A percentile compares a stretch with the other conserved stretches of the same genome.
phyloP scores from a whole-genome alignment of 371 early-diverging fungal species.

The Mortierella sp. region DNA sequence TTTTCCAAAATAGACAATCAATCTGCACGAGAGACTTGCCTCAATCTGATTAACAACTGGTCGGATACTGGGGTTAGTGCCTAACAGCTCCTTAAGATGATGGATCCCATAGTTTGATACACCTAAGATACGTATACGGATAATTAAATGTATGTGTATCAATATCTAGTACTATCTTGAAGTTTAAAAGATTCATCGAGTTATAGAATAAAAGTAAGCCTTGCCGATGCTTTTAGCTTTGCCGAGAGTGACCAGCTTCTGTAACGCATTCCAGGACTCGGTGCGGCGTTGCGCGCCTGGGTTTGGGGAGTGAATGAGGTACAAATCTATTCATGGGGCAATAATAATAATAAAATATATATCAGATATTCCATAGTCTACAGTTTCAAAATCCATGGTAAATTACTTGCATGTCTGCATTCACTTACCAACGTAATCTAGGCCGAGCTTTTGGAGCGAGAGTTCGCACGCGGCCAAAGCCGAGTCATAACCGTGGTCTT shows the following conservation, averaged over 20 bases:
- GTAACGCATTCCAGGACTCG: constrained; percentile 69
- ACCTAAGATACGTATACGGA: constrained; percentile 56
- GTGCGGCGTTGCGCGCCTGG: constrained; percentile 62
- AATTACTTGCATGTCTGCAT: neutral
- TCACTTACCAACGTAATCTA: constrained; percentile 74
- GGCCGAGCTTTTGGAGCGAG: constrained; percentile 71
- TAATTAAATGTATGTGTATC: neutral
- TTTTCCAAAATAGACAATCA: neutral
- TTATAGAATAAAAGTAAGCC: neutral
- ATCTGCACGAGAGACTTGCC: constrained; percentile 33
- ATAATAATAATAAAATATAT: neutral
- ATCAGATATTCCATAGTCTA: too few species aligned
- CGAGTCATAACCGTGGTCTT: constrained; percentile 62
- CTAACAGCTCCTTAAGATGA: constrained; percentile 71
- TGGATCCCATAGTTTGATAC: constrained; percentile 80
- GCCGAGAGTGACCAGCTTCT: constrained; percentile 63
- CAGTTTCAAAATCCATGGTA: neutral
- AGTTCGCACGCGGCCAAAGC: constrained; percentile 65
- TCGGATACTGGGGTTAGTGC: constrained; percentile 65
- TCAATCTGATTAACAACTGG: constrained; percentile 87
- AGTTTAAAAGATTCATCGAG: too few species aligned
- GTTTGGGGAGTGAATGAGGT: constrained; percentile 81
- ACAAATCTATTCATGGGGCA: constrained; percentile 65
- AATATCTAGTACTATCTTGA: neutral
- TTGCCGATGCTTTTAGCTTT: constrained; percentile 68